Evolutionary conservation across 352 stramenopile genomes (phyloP).

Genomic region (Phytophthora pini): DNA sequence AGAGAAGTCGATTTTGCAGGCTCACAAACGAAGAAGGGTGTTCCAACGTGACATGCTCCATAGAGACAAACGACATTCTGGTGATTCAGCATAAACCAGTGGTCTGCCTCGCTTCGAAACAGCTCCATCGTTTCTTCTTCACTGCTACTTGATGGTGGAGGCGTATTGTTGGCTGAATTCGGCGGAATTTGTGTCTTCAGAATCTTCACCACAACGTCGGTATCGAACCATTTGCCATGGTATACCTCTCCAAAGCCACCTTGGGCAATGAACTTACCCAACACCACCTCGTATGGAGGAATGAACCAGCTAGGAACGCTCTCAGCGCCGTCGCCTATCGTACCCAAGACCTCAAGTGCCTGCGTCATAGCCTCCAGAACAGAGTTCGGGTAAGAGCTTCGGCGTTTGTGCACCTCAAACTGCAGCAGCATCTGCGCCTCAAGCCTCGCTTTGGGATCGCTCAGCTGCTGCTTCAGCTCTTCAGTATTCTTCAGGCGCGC

Average conservation of each 20-base stretch:
- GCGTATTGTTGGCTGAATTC: not conserved
- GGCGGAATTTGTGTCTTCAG: conserved; percentile 11
- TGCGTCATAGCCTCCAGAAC: conserved; percentile 24
- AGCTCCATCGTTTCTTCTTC: conserved; percentile 26
- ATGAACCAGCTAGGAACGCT: conserved; percentile 39
- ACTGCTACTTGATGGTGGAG: conserved; percentile 14
- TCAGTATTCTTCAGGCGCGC: conserved; percentile 17
- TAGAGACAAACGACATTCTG: conserved; percentile 44
- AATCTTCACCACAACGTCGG: conserved; percentile 40
- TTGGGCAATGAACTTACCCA: conserved; percentile 17
- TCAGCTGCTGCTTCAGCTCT: conserved; percentile 17
- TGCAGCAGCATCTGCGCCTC: conserved; percentile 38
- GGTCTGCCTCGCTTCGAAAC: conserved; percentile 36
- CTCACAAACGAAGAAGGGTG: conserved; percentile 41
- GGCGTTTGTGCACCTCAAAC: conserved; percentile 34
- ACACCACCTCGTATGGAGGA: conserved; percentile 34
- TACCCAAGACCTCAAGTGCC: conserved; percentile 17
- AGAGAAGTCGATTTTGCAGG: conserved; percentile 27
- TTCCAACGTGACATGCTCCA: conserved; percentile 38
- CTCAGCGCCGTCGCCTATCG: conserved; percentile 11
- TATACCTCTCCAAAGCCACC: conserved; percentile 35
- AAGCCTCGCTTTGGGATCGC: conserved; percentile 10
- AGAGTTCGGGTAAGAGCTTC: conserved; percentile 30
- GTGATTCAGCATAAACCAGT: conserved; percentile 44
- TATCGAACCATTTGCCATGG: conserved; percentile 39